Evolutionary conservation across 768 basidiomycete genomes (phyloP).

Genomic region (Leccinum broughii): DNA sequence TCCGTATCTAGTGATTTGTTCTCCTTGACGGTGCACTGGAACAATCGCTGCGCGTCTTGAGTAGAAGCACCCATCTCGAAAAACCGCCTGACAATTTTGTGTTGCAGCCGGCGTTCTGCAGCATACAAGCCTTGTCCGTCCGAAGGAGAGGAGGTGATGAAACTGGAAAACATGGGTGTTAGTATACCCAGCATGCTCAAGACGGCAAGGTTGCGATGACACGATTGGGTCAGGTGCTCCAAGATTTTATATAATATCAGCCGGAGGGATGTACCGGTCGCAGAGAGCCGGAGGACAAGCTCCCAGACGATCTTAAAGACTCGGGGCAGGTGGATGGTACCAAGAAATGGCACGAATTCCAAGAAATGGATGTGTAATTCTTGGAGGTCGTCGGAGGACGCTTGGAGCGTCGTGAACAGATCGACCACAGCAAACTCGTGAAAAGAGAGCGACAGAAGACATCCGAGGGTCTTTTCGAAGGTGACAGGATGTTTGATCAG

Average conservation of each 20-base stretch:
- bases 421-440: conserved; percentile 60
- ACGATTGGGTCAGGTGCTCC: conserved; percentile 58
- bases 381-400: conserved; percentile 41
- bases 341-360: conserved; percentile 40
- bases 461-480: conserved; percentile 59
- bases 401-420: conserved; percentile 51
- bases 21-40: conserved; percentile 53
- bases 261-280: conserved; percentile 43
- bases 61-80: conserved; percentile 76
- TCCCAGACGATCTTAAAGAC: conserved; percentile 64
- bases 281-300: conserved; percentile 38
- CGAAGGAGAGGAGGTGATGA: conserved; percentile 24
- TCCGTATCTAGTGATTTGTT: conserved; percentile 59
- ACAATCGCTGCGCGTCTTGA: conserved; percentile 60
- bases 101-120: conserved; percentile 53
- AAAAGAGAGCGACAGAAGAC: conserved; percentile 66
- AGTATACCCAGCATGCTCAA: conserved; percentile 61
- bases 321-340: conserved; percentile 56
- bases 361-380: conserved; percentile 42
- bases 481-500: conserved; percentile 50
- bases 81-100: conserved; percentile 64
- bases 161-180: conserved; percentile 43
- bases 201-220: conserved; percentile 70
- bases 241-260: conserved; percentile 59
- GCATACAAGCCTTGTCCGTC: conserved; percentile 8